A percentile compares a stretch with the other conserved stretches of the same genome.
Evolutionary conservation across 2,329 filamentous ascomycete genomes (phyloP).

Genomic region (Pleoardoris graminearum): DNA sequence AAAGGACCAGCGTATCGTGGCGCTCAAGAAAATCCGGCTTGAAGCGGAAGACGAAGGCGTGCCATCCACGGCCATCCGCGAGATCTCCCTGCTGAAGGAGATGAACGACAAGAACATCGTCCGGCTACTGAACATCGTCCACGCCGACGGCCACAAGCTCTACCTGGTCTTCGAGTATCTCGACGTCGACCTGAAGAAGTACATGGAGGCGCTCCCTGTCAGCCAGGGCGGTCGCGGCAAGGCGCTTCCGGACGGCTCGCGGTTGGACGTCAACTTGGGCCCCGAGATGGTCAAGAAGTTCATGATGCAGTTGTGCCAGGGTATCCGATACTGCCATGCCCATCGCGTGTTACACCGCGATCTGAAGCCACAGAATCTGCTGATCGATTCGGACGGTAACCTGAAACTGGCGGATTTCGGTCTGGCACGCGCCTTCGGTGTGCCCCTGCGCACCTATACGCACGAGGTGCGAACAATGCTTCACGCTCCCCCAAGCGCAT

Average conservation of each 20-base stretch:
- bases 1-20: slow-evolving; percentile 77
- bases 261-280: slow-evolving; percentile 64
- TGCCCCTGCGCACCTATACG: slow-evolving; percentile 87
- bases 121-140: slow-evolving; percentile 85
- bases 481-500: slow-evolving; percentile 17
- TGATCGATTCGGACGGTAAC: slow-evolving; percentile 85
- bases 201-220: slow-evolving; percentile 88
- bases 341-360: slow-evolving; percentile 87
- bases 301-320: slow-evolving; percentile 84
- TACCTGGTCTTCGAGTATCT: slow-evolving; percentile 93
- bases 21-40: slow-evolving; percentile 92
- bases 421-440: slow-evolving; percentile 85
- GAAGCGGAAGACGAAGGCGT: slow-evolving; percentile 95
- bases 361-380: slow-evolving; percentile 85
- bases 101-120: slow-evolving; percentile 93
- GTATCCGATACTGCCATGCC: slow-evolving; percentile 84
- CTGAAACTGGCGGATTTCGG: slow-evolving; percentile 91
- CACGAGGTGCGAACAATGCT: slow-evolving; percentile 65
- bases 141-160: slow-evolving; percentile 91
- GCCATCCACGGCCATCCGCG: slow-evolving; percentile 88
- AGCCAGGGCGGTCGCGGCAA: slow-evolving; percentile 84
- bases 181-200: slow-evolving; percentile 90
- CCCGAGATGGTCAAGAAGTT: slow-evolving; percentile 88
- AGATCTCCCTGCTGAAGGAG: slow-evolving; percentile 92
- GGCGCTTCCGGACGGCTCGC: slow-evolving; percentile 77